Evolutionary conservation across 345 rosid species (phyloP).

Genomic region (Punica granatum): DNA sequence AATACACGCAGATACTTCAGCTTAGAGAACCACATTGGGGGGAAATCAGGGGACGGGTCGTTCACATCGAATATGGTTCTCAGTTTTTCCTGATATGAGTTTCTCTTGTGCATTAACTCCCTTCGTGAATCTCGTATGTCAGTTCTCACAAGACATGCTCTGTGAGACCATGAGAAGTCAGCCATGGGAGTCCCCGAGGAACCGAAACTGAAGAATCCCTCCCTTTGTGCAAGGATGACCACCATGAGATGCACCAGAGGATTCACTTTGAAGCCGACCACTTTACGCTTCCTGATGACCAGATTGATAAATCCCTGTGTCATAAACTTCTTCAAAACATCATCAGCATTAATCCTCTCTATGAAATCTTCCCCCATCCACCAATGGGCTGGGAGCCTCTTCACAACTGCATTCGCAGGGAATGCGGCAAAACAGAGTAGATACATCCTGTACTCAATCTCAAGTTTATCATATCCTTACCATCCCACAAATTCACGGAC

Average conservation of each 20-base stretch:
- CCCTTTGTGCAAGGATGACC: constrained; percentile 19
- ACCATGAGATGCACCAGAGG: constrained; percentile 35
- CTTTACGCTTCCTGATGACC: constrained; percentile 19
- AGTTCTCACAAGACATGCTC: constrained; percentile 34
- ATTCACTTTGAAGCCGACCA: constrained; percentile 30
- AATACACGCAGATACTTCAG: constrained; percentile 10
- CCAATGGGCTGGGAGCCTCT: constrained; percentile 17
- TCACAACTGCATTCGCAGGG: constrained; percentile 15
- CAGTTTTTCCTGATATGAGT: constrained; percentile 4
- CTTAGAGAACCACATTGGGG: constrained; percentile 26
- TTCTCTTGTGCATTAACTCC: background rate
- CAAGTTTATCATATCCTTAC: background rate
- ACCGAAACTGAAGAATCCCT: constrained; percentile 18
- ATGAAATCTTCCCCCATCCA: constrained; percentile 39
- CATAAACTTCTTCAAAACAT: background rate
- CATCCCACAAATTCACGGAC: background rate
- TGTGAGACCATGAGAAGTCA: constrained; percentile 1
- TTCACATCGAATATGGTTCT: constrained; percentile 41
- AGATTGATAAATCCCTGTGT: constrained; percentile 26
- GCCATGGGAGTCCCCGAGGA: constrained; percentile 16
- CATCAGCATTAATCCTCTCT: background rate
- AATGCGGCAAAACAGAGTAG: constrained; percentile 16
- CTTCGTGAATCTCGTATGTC: constrained; percentile 6
- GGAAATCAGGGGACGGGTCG: constrained; percentile 34
- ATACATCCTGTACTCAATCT: background rate